Evolutionary conservation across 2,329 filamentous ascomycete genomes (phyloP).

Genomic region (Ascochyta pisi): DNA sequence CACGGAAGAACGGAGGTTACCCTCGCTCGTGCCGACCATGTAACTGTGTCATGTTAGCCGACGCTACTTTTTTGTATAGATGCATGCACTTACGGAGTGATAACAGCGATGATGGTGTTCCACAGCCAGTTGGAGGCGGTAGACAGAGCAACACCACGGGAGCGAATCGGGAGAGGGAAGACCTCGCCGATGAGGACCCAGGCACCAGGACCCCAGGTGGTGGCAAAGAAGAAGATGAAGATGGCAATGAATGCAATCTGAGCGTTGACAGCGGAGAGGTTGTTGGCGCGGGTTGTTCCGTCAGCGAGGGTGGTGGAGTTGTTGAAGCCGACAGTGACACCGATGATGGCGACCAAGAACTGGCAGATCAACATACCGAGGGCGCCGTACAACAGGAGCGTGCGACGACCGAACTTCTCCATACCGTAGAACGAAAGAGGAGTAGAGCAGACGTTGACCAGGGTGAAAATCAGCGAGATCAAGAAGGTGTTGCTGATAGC

Average conservation of each 20-base stretch:
- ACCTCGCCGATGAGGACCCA: constrained; percentile 60
- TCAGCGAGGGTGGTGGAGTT: constrained; percentile 22
- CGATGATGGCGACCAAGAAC: constrained; percentile 40
- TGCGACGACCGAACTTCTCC: constrained; percentile 76
- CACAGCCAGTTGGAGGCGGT: constrained; percentile 61
- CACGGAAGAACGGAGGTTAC: constrained; percentile 63
- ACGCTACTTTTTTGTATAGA: background rate
- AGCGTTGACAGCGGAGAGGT: constrained; percentile 25
- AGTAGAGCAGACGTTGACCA: constrained; percentile 77
- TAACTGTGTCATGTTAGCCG: constrained; percentile 1
- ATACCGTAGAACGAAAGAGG: constrained; percentile 74
- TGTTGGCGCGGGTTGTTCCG: constrained; percentile 12
- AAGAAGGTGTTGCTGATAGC: constrained; percentile 59
- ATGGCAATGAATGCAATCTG: constrained; percentile 58
- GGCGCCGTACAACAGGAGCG: constrained; percentile 73
- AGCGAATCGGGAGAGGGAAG: constrained; percentile 50
- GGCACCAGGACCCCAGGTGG: constrained; percentile 74
- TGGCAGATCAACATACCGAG: constrained; percentile 66
- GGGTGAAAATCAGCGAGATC: constrained; percentile 73
- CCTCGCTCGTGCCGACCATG: constrained; percentile 61
- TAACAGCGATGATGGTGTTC: constrained; percentile 51
- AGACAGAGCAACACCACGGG: constrained; percentile 53
- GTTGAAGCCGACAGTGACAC: constrained; percentile 26
- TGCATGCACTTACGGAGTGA: constrained; percentile 64
- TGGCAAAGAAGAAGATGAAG: constrained; percentile 79